phyloP scores from a whole-genome alignment of 2,329 filamentous ascomycete species.

The Fusarium guadeloupense region DNA sequence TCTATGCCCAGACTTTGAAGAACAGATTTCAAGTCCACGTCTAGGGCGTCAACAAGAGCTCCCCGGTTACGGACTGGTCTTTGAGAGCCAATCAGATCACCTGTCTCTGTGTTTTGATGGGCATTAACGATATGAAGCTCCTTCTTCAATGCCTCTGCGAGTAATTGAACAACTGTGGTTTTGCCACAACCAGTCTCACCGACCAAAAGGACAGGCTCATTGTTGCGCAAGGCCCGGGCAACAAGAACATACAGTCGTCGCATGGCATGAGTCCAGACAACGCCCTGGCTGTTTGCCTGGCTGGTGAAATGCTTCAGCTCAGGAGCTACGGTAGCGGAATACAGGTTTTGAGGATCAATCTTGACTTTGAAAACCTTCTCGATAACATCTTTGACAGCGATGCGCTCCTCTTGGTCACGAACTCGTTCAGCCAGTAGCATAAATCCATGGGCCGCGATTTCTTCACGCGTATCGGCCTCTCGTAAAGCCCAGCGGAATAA shows the following conservation, averaged over 20 bases:
- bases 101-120: constrained; percentile 97
- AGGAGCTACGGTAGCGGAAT: constrained; percentile 67
- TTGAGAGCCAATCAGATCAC: constrained; percentile 95
- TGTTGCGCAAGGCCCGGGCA: constrained; percentile 84
- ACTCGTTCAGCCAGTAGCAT: constrained; percentile 97
- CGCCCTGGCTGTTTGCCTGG: constrained; percentile 64
- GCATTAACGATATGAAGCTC: constrained; percentile 92
- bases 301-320: constrained; percentile 61
- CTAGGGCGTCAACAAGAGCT: constrained; percentile 72
- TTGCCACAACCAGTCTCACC: constrained; percentile 98
- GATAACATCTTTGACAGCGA: constrained; percentile 85
- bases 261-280: constrained; percentile 98
- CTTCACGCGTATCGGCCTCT: constrained; percentile 83
- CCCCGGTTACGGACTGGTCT: constrained; percentile 87
- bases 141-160: constrained; percentile 81
- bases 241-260: constrained; percentile 89
- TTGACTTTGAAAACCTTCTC: constrained; percentile 89
- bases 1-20: constrained; percentile 55
- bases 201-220: constrained; percentile 92
- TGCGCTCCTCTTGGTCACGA: constrained; percentile 85
- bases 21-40: constrained; percentile 64
- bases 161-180: constrained; percentile 92
- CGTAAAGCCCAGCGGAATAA: constrained; percentile 94
- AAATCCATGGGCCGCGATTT: constrained; percentile 91
- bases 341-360: constrained; percentile 78